Evolutionary conservation across 2,329 filamentous ascomycete genomes (phyloP).

Genomic region (Zymoseptoria passerinii): DNA sequence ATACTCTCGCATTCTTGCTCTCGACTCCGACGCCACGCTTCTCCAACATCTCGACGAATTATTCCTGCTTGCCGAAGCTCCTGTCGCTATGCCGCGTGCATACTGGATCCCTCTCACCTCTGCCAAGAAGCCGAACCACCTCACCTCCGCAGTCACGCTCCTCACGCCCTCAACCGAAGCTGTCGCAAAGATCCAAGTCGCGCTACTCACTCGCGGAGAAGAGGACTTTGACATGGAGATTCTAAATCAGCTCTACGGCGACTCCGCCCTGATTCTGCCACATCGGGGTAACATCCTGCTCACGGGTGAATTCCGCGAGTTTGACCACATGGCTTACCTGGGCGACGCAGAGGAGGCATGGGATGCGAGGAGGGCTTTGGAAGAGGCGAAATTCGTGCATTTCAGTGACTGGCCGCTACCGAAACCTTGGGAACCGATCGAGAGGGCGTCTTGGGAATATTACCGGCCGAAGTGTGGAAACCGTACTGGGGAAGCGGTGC

Average conservation of each 20-base stretch:
- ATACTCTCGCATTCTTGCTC: conserved; percentile 48
- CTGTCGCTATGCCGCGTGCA: conserved; percentile 59
- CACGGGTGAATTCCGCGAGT: conserved; percentile 52
- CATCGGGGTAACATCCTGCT: conserved; percentile 56
- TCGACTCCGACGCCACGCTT: conserved; percentile 58
- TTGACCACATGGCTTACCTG: conserved; percentile 46
- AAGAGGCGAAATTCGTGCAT: conserved; percentile 59
- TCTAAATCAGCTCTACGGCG: conserved; percentile 53
- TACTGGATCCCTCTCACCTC: conserved; percentile 44
- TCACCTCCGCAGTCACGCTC: conserved; percentile 55
- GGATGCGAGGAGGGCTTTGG: conserved; percentile 49
- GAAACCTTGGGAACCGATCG: conserved; percentile 47
- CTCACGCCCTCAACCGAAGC: conserved; percentile 50
- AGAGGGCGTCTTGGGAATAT: conserved; percentile 27
- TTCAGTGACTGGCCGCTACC: conserved; percentile 65
- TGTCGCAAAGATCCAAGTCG: conserved; percentile 33
- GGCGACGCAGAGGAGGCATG: conserved; percentile 44
- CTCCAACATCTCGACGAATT: conserved; percentile 57
- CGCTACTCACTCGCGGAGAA: conserved; percentile 20
- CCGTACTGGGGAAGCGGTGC: conserved; percentile 1
- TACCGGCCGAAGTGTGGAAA: conserved; percentile 33
- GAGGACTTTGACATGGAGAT: conserved; percentile 59
- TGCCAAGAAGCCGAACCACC: conserved; percentile 35
- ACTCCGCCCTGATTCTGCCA: conserved; percentile 53
- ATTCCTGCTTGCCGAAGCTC: conserved; percentile 53